phyloP scores from a whole-genome alignment of 768 basidiomycete genomes.

The Crepidotus variabilis region DNA sequence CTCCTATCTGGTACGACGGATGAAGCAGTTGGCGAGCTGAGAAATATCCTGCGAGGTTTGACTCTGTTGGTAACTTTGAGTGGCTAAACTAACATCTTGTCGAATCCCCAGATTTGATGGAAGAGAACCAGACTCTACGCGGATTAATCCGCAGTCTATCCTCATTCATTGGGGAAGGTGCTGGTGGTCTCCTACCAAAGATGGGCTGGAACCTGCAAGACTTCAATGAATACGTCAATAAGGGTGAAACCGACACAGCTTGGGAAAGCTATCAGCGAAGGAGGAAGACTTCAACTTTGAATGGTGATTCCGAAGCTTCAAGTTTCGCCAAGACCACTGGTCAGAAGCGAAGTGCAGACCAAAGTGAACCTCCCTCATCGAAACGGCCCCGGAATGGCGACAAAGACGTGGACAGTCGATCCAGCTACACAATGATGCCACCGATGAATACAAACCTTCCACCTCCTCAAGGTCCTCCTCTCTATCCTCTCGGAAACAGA shows the following conservation, averaged over 20 bases:
- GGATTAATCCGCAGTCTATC: constrained; percentile 73
- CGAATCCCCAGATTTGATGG: constrained; percentile 64
- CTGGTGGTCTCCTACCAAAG: constrained; percentile 71
- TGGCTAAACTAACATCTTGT: not conserved
- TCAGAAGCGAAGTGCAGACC: constrained; percentile 51
- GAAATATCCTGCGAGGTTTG: constrained; percentile 75
- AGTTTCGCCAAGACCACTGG: constrained; percentile 21
- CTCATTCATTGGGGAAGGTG: constrained; percentile 83
- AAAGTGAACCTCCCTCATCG: constrained; percentile 35
- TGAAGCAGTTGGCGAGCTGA: constrained; percentile 80
- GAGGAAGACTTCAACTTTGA: constrained; percentile 37
- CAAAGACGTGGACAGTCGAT: constrained; percentile 34
- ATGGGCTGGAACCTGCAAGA: constrained; percentile 76
- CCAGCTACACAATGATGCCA: constrained; percentile 55
- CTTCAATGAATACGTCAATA: constrained; percentile 79
- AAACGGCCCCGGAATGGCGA: constrained; percentile 54
- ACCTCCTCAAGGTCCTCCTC: constrained; percentile 29
- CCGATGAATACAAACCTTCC: constrained; percentile 40
- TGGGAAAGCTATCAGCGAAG: constrained; percentile 84
- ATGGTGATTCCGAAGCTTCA: constrained; percentile 18
- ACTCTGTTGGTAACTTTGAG: not conserved
- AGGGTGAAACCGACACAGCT: constrained; percentile 89
- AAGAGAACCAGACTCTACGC: constrained; percentile 84
- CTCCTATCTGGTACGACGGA: constrained; percentile 90
- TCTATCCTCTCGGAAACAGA: constrained; percentile 41